phyloP scores from a whole-genome alignment of 768 basidiomycete genomes.

The Chalciporus piperatus region DNA sequence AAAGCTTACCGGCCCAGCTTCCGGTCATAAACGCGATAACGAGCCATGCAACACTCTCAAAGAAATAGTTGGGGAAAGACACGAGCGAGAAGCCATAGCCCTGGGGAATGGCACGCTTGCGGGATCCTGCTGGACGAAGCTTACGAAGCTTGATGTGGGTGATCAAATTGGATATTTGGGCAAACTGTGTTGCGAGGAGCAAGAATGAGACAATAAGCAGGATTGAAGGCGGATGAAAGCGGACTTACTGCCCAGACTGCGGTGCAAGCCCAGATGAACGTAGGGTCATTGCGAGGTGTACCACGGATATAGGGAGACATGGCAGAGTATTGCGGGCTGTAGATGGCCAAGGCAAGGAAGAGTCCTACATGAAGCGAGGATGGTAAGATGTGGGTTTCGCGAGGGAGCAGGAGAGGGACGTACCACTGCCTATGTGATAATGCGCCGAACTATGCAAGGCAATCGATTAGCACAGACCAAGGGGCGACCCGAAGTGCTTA shows the following conservation, averaged over 20 bases:
- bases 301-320: slow-evolving; percentile 59
- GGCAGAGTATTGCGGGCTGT: slow-evolving; percentile 75
- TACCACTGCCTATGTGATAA: slow-evolving; percentile 80
- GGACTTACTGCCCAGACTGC: slow-evolving; percentile 73
- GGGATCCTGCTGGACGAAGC: slow-evolving; percentile 79
- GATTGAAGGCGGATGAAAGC: neutral
- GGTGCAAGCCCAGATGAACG: slow-evolving; percentile 64
- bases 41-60: slow-evolving; percentile 79
- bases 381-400: neutral
- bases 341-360: slow-evolving; percentile 75
- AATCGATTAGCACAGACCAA: slow-evolving; percentile 1
- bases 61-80: slow-evolving; percentile 93
- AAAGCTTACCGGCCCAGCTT: slow-evolving; percentile 62
- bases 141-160: slow-evolving; percentile 81
- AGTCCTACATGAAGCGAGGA: slow-evolving; percentile 43
- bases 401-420: slow-evolving; percentile 1
- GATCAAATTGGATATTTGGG: slow-evolving; percentile 79
- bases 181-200: slow-evolving; percentile 50
- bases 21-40: slow-evolving; percentile 74
- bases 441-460: slow-evolving; percentile 66
- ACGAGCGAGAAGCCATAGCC: slow-evolving; percentile 91
- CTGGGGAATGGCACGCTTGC: slow-evolving; percentile 79
- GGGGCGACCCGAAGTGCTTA: slow-evolving; percentile 32
- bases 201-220: neutral
- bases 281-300: slow-evolving; percentile 60